Evolutionary conservation across 2,329 filamentous ascomycete genomes (phyloP).

Genomic region (Cladorrhinum sp.): DNA sequence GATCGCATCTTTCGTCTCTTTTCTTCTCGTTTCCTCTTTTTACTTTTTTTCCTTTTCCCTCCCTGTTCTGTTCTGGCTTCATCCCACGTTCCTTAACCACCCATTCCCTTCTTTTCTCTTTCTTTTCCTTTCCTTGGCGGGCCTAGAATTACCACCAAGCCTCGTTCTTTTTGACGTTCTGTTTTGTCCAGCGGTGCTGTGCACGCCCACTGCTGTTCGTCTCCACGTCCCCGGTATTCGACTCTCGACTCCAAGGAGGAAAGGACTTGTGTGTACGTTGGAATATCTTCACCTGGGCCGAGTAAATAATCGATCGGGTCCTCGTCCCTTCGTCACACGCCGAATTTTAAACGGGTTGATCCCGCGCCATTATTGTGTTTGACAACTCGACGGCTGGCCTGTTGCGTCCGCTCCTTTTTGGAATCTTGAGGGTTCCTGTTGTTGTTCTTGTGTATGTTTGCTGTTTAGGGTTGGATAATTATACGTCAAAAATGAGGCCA

Average conservation of each 20-base stretch:
- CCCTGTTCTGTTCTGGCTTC: conserved; percentile 11
- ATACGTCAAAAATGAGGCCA: conserved; percentile 27
- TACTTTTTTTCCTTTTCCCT: conserved; percentile 6
- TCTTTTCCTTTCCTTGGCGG: conserved; percentile 6
- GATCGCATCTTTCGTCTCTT: conserved; percentile 11
- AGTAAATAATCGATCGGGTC: conserved; percentile 5
- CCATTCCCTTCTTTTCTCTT: conserved; percentile 18
- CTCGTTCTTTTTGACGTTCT: neutral
- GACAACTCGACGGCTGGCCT: conserved; percentile 30
- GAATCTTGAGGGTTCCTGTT: conserved; percentile 4
- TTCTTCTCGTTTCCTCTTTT: conserved; percentile 7
- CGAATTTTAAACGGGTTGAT: conserved; percentile 27
- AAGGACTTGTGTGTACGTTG: neutral
- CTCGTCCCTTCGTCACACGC: conserved; percentile 11
- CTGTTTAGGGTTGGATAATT: conserved; percentile 3
- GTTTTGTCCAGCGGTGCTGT: conserved; percentile 1
- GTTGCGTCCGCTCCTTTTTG: conserved; percentile 22
- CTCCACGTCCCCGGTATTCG: neutral
- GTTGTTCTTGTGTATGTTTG: conserved; percentile 8
- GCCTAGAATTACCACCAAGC: neutral
- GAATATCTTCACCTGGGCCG: conserved; percentile 5
- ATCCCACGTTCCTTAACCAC: conserved; percentile 15
- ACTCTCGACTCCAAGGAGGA: neutral
- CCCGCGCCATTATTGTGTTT: conserved; percentile 13
- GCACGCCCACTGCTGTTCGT: neutral